Evolutionary conservation across 345 rosid genomes (phyloP), one percentile per base, ranked within the genome.

Genomic region (Lumnitzera racemosa): DNA sequence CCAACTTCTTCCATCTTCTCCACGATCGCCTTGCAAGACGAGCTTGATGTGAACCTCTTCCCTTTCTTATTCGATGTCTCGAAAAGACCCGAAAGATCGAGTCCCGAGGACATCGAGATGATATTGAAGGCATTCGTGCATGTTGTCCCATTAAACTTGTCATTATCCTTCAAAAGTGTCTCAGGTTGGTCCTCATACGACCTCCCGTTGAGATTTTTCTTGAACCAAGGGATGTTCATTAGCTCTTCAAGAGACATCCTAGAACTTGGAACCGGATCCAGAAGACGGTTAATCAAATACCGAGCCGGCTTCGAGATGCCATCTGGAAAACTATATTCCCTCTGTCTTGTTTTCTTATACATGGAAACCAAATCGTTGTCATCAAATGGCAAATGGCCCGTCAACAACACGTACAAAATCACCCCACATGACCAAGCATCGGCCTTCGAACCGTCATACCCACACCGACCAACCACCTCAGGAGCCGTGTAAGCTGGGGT

Each of bases 261-360:
- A 4, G 88, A 66, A 0, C 7, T 48, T 1, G 98, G 98, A 60
- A 83, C 84, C 50, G 98, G 98, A 49, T 92, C 96, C 5, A 92
- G 83, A 55, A 92, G 76, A 68, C 72, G 75, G 69, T 43, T 68
- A 17, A 89, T 83, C 1, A 89, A 51, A 16, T 63, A 58, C 52
- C 74, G 74, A 2, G 82, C 91, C 15, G 76, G 80, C 66, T 74
- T 87, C n/a, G 81, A 60, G n/a, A 79, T 61, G 63, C 72, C 63
- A 9, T 69, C 65, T 0, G 83, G 81, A 47, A 76, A 62, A 20
- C 62, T 66, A 36, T 76, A 79, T 13, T 79, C 80, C 57, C 74
- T 49, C 17, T 53, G 48, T n/a, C 67, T 61, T 55, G 69, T 68
- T 48, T 47, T 79, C 61, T 59, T 76, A 27, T 66, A 73, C 67